Evolutionary conservation across 2,329 filamentous ascomycete genomes (phyloP).

Genomic region (Cordyceps sp.): DNA sequence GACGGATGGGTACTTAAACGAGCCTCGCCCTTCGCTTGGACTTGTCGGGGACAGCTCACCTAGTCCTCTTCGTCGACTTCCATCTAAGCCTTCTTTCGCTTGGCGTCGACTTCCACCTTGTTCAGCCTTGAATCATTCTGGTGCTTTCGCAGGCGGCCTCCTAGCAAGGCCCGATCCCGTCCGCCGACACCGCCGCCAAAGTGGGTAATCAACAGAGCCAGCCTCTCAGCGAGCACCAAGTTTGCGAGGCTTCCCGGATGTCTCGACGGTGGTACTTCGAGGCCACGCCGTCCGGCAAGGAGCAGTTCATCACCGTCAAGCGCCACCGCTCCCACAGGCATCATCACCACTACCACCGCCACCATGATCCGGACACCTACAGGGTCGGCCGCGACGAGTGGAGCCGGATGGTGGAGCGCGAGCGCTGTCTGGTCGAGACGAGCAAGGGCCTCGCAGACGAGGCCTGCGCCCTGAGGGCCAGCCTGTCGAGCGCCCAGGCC

Average conservation of each 20-base stretch:
- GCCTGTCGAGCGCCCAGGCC: conserved; percentile 16
- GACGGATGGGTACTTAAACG: no score
- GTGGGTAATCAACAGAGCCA: conserved; percentile 6
- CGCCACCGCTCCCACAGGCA: conserved; percentile 19
- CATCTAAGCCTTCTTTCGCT: no score
- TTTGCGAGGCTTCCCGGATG: conserved; percentile 9
- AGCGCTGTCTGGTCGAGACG: conserved; percentile 16
- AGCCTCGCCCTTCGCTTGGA: no score
- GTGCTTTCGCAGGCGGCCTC: no score
- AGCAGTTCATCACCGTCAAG: conserved; percentile 22
- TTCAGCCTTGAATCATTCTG: no score
- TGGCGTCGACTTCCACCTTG: no score
- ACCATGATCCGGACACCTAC: conserved; percentile 17
- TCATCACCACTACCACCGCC: conserved; percentile 13
- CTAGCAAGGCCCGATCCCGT: no score
- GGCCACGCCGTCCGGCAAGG: conserved; percentile 14
- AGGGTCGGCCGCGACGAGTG: conserved; percentile 19
- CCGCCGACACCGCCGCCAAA: conserved; percentile 4
- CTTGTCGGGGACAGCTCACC: no score
- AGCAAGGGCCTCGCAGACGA: conserved; percentile 17
- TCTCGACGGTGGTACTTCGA: conserved; percentile 20
- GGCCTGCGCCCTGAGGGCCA: conserved; percentile 16
- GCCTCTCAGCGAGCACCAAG: conserved; percentile 1
- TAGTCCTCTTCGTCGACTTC: no score
- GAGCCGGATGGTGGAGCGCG: conserved; percentile 18